A percentile compares a stretch with the other conserved stretches of the same genome.
Evolutionary conservation across 768 basidiomycete genomes (phyloP).

Genomic region (Pulveroboletus sp.): DNA sequence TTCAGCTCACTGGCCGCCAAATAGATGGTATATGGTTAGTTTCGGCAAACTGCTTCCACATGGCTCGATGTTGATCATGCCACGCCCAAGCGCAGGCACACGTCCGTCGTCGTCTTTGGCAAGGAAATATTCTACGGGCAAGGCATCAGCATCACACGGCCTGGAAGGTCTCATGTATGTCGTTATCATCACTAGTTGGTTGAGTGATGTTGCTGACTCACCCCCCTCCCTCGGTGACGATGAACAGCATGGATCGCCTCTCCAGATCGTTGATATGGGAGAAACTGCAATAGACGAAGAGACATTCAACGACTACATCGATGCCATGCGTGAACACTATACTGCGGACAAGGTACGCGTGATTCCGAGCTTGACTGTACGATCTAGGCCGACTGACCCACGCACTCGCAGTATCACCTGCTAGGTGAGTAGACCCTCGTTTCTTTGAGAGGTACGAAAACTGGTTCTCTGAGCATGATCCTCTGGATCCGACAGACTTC

Average conservation of each 20-base stretch:
- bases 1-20: slow-evolving; percentile 79
- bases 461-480: background rate
- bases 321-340: slow-evolving; percentile 71
- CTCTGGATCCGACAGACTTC: slow-evolving; percentile 50
- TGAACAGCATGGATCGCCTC: slow-evolving; percentile 65
- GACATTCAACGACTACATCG: slow-evolving; percentile 81
- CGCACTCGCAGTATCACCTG: slow-evolving; percentile 67
- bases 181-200: background rate
- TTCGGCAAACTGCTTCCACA: background rate
- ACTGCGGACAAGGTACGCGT: slow-evolving; percentile 79
- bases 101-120: slow-evolving; percentile 82
- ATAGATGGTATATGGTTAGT: slow-evolving; percentile 90
- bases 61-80: slow-evolving; percentile 6
- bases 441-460: background rate
- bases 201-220: background rate
- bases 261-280: slow-evolving; percentile 70
- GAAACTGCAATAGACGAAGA: slow-evolving; percentile 76
- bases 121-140: slow-evolving; percentile 89
- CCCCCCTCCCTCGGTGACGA: background rate
- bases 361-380: too few relatives aligned
- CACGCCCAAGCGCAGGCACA: slow-evolving; percentile 60
- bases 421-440: slow-evolving; percentile 45
- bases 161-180: slow-evolving; percentile 81
- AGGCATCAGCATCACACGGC: slow-evolving; percentile 66
- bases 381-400: background rate